These are phyloP conservation scores for Boletus tomentosulus DNA, from an alignment of 768 basidiomycete species.

Conservation along the genomic window DNA sequence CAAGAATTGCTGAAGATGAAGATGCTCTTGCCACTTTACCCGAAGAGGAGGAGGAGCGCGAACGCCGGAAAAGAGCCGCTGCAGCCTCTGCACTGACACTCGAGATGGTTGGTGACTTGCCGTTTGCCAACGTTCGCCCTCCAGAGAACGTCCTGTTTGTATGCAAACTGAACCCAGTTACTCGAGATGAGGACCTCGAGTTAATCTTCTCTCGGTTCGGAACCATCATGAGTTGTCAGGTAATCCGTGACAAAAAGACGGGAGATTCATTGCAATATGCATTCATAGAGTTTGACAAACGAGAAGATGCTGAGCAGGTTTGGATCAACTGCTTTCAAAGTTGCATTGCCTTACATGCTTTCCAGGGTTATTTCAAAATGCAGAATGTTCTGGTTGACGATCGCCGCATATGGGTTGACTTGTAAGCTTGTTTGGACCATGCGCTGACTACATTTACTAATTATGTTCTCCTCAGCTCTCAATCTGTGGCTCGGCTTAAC, in stretches of 20 bases:
- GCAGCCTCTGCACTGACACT: constrained; percentile 91
- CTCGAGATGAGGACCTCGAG: constrained; percentile 92
- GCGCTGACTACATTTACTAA: constrained; percentile 12
- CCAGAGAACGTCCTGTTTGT: constrained; percentile 99
- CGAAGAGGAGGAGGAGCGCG: constrained; percentile 79
- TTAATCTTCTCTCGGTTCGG: constrained; percentile 97
- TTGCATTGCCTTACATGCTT: constrained; percentile 5
- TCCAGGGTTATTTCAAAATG: constrained; percentile 98
- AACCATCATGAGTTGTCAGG: constrained; percentile 94
- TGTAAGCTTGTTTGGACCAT: constrained; percentile 49
- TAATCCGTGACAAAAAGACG: constrained; percentile 92
- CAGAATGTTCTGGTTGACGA: constrained; percentile 98
- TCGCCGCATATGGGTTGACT: constrained; percentile 98
- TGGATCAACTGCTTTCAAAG: constrained; percentile 13
- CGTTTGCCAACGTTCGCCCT: constrained; percentile 95
- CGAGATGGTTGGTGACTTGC: constrained; percentile 99
- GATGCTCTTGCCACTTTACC: constrained; percentile 78
- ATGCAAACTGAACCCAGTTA: constrained; percentile 96
- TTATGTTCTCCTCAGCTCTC: constrained; percentile 52
- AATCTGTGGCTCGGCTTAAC: constrained; percentile 90
- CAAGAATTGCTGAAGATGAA: constrained; percentile 93
- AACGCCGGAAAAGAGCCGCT: constrained; percentile 83
- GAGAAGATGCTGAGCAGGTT: constrained; percentile 92
- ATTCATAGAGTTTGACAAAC: constrained; percentile 95
- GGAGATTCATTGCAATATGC: constrained; percentile 98